Percentiles rank a stretch among this genome's conserved stretches.
Evolutionary conservation across 2,329 filamentous ascomycete genomes (phyloP).

Genomic region (Trichophaea hybrida): DNA sequence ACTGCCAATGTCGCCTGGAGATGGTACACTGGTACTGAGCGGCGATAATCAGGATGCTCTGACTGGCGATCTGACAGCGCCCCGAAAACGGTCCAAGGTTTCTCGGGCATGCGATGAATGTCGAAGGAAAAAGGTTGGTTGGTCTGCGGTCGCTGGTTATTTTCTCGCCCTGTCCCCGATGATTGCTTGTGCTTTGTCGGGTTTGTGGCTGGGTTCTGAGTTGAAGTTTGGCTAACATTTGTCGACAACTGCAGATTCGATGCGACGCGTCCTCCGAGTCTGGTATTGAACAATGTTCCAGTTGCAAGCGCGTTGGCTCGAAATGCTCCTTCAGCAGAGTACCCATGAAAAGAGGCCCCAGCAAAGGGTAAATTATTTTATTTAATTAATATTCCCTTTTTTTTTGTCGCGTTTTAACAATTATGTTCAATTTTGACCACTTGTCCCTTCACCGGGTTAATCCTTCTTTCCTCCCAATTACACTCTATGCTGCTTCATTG

Average conservation of each 20-base stretch:
- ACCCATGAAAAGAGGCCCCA: conserved; percentile 76
- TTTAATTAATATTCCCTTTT: conserved; percentile 6
- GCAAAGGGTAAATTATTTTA: conserved; percentile 52
- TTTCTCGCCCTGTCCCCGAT: not conserved
- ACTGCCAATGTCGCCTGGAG: conserved; percentile 29
- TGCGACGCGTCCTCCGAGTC: conserved; percentile 69
- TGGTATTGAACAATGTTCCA: conserved; percentile 61
- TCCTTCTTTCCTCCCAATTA: not conserved
- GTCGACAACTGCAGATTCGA: conserved; percentile 44
- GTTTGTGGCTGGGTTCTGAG: not conserved
- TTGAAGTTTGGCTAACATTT: not conserved
- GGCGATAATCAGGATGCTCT: conserved; percentile 32
- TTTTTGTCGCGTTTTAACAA: not conserved
- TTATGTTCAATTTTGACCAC: not conserved
- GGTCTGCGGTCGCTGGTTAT: not conserved
- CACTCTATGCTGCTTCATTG: not conserved
- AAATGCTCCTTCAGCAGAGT: conserved; percentile 73
- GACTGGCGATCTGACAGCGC: conserved; percentile 46
- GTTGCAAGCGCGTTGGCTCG: conserved; percentile 63
- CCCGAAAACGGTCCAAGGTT: conserved; percentile 68
- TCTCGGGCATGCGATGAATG: conserved; percentile 83
- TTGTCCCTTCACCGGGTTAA: not conserved
- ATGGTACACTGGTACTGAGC: conserved; percentile 31
- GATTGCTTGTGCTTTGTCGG: not conserved
- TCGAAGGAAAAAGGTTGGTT: conserved; percentile 56